These are phyloP conservation scores for Linnemannia hyalina DNA, from an alignment of 192 early-diverging fungal genomes.

Conservation along the genomic window DNA sequence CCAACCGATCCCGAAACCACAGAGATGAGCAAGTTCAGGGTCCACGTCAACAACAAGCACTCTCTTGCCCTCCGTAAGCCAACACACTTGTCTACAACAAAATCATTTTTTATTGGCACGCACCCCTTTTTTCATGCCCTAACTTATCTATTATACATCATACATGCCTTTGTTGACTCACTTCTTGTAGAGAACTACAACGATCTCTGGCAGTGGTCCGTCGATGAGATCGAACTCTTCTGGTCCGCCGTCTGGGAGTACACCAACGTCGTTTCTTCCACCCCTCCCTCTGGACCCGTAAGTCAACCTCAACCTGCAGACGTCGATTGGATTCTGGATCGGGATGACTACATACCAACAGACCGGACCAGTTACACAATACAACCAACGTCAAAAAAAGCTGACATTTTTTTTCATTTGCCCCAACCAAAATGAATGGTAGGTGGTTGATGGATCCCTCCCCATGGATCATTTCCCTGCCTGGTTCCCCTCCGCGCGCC, in stretches of 20 bases:
- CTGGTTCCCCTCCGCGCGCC: constrained; percentile 87
- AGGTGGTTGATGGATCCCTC: constrained; percentile 76
- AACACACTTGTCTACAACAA: not conserved
- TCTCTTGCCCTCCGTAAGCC: constrained; percentile 69
- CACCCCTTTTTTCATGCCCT: not conserved
- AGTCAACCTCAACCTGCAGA: not conserved
- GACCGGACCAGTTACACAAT: not conserved
- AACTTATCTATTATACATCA: not conserved
- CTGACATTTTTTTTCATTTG: not conserved
- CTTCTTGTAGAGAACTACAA: constrained; percentile 68
- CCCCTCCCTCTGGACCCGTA: constrained; percentile 47
- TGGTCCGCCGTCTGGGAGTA: constrained; percentile 92
- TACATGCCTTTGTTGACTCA: constrained; percentile 8
- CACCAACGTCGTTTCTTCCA: constrained; percentile 67
- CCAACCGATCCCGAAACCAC: constrained; percentile 69
- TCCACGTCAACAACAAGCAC: constrained; percentile 78
- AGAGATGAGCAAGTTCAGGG: constrained; percentile 79
- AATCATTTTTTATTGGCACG: not conserved
- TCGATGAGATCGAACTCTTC: constrained; percentile 79
- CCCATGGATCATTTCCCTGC: constrained; percentile 90
- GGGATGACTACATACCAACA: not conserved
- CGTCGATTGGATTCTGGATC: not conserved
- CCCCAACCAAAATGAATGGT: not conserved
- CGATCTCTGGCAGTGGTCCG: constrained; percentile 89
- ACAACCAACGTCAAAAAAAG: not conserved